Conservation (phyloP, 1,284 basidiomycete species). For the Sporisorium reilianum region DNA sequence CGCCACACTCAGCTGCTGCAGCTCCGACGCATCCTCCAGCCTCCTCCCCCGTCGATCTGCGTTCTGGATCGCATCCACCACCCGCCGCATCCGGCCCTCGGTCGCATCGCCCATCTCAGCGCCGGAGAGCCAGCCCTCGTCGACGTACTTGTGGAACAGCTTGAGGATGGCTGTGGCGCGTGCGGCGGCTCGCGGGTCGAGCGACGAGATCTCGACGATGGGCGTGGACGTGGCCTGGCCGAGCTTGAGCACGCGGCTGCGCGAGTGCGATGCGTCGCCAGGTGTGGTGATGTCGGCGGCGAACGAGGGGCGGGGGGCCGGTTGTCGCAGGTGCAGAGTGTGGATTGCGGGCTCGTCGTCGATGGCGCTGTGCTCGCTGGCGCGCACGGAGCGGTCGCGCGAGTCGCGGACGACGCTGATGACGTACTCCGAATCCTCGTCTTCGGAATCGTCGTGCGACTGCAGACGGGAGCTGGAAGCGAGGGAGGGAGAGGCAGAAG, state of each 20-base stretch:
- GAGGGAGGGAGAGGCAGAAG: constrained; percentile 12
- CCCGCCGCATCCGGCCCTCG: constrained; percentile 25
- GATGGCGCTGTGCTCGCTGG: constrained; percentile 18
- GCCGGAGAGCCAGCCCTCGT: constrained; percentile 54
- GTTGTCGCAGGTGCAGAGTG: constrained; percentile 42
- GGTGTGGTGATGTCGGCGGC: background rate
- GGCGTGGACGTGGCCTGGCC: constrained; percentile 51
- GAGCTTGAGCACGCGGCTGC: constrained; percentile 55
- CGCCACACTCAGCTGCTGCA: constrained; percentile 4
- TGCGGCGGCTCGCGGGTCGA: constrained; percentile 59
- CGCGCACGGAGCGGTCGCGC: constrained; percentile 17
- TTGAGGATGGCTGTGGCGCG: constrained; percentile 63
- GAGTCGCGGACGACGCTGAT: constrained; percentile 30
- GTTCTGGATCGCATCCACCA: constrained; percentile 35
- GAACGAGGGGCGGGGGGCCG: constrained; percentile 1
- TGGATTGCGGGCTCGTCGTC: constrained; percentile 38
- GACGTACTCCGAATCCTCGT: constrained; percentile 7
- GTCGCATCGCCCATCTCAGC: constrained; percentile 29
- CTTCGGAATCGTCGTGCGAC: background rate
- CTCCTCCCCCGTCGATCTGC: constrained; percentile 13
- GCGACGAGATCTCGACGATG: constrained; percentile 60
- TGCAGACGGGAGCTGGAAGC: background rate
- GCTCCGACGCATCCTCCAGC: constrained; percentile 10
- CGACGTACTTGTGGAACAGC: constrained; percentile 62
- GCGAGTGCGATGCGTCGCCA: constrained; percentile 41